A percentile compares a stretch with the other conserved stretches of the same genome.
These are phyloP conservation scores for Salicornia ramosissima DNA, from an alignment of 148 eudicot species.

Conservation along the genomic window DNA sequence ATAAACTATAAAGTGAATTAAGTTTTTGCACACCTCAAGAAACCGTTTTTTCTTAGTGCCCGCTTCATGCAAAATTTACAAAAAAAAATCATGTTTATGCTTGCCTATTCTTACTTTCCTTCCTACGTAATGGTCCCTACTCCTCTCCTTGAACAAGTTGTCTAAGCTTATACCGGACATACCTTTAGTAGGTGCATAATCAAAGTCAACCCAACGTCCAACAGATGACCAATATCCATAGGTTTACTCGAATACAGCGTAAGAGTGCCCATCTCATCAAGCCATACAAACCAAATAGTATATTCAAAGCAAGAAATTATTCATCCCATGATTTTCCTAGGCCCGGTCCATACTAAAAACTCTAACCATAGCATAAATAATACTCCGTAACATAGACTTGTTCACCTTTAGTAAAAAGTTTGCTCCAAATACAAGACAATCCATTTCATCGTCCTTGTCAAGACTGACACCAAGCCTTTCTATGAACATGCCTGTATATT, in stretches of 20 bases:
- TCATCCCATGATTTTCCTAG: neutral
- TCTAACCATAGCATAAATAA: too few relatives aligned
- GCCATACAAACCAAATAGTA: neutral
- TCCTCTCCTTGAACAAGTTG: neutral
- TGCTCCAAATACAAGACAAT: slow-evolving; percentile 89
- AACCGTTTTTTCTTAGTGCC: neutral
- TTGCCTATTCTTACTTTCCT: neutral
- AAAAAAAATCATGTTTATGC: too few relatives aligned
- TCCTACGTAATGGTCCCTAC: too few relatives aligned
- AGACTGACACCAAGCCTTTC: slow-evolving; percentile 92
- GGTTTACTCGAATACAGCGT: neutral
- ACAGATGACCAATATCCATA: neutral
- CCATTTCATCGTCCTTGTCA: slow-evolving; percentile 97
- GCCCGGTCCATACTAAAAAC: neutral
- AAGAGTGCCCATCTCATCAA: neutral
- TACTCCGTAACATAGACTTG: neutral
- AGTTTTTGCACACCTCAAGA: neutral
- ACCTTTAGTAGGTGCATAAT: too few relatives aligned
- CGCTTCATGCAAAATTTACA: neutral
- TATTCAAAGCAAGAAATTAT: neutral
- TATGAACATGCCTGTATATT: slow-evolving; percentile 89
- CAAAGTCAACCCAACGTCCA: too few relatives aligned
- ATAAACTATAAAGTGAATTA: neutral
- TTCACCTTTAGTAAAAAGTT: slow-evolving; percentile 92
- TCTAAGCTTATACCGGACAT: neutral